Conservation (phyloP, 345 rosid genomes). For the Theobroma cacao region DNA sequence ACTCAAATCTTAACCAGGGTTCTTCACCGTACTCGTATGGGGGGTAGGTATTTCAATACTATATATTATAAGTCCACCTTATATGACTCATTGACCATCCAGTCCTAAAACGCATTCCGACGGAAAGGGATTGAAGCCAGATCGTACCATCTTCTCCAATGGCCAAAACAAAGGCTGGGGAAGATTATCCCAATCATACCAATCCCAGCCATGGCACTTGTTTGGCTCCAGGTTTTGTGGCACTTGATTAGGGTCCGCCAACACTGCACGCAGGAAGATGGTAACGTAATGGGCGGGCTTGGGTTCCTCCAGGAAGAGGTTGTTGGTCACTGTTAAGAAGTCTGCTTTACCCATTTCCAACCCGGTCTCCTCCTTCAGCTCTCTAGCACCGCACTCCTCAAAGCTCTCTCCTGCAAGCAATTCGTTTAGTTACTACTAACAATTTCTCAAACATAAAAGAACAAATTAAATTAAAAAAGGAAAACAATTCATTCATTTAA, state of each 20-base stretch:
- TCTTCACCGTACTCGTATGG: neutral
- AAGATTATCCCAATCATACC: conserved; percentile 71
- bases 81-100: neutral
- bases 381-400: conserved; percentile 78
- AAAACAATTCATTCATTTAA: neutral
- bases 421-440: too few species aligned
- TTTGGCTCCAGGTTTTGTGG: conserved; percentile 64
- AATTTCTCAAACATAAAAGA: neutral
- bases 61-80: neutral
- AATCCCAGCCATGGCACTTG: conserved; percentile 79
- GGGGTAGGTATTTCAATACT: neutral
- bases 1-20: neutral
- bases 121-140: conserved; percentile 69
- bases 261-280: conserved; percentile 47
- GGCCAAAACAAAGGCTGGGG: conserved; percentile 81
- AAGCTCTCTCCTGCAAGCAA: conserved; percentile 73
- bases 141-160: conserved; percentile 53
- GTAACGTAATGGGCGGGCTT: conserved; percentile 72
- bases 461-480: neutral
- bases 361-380: conserved; percentile 80
- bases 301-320: conserved; percentile 45
- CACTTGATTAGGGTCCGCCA: conserved; percentile 41
- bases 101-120: neutral
- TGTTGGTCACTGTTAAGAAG: conserved; percentile 65
- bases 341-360: conserved; percentile 44